phyloP scores from a whole-genome alignment of 768 basidiomycete species.

The Boletus sensibilis region DNA sequence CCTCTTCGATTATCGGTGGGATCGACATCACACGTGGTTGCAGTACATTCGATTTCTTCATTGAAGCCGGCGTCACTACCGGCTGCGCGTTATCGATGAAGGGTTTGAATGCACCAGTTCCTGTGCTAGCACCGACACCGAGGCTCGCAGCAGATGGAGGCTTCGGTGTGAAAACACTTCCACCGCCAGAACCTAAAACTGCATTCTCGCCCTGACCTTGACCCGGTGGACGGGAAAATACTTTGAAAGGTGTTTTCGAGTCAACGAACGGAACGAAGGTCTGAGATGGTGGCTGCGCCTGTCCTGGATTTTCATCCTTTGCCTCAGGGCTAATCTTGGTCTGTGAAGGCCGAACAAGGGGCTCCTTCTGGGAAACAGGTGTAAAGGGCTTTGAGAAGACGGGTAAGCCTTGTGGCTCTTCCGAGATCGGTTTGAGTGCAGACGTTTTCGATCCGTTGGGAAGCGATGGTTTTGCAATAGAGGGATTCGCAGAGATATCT shows the following conservation, averaged over 20 bases:
- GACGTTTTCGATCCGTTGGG: conserved; percentile 19
- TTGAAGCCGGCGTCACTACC: conserved; percentile 16
- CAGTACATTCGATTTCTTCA: conserved; percentile 19
- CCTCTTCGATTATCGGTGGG: conserved; percentile 26
- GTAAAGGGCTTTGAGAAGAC: conserved; percentile 68
- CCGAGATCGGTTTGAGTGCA: conserved; percentile 36
- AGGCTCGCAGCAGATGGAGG: conserved; percentile 23
- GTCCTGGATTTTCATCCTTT: conserved; percentile 18
- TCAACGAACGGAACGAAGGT: conserved; percentile 45
- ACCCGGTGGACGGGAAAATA: conserved; percentile 66
- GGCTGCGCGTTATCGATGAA: conserved; percentile 31
- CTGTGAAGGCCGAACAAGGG: conserved; percentile 26
- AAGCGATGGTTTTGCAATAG: conserved; percentile 28
- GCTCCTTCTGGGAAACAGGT: conserved; percentile 46
- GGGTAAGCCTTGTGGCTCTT: conserved; percentile 37
- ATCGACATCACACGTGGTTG: conserved; percentile 21
- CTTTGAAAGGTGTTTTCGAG: conserved; percentile 46
- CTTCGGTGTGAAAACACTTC: conserved; percentile 46
- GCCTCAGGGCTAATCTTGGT: conserved; percentile 16
- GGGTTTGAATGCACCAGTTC: conserved; percentile 36
- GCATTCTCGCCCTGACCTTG: conserved; percentile 43
- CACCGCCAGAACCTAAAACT: conserved; percentile 14
- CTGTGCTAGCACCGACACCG: conserved; percentile 4
- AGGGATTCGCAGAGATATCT: conserved; percentile 17
- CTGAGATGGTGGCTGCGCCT: conserved; percentile 22